Conservation (phyloP, 345 rosid genomes). For the Adansonia digitata region DNA sequence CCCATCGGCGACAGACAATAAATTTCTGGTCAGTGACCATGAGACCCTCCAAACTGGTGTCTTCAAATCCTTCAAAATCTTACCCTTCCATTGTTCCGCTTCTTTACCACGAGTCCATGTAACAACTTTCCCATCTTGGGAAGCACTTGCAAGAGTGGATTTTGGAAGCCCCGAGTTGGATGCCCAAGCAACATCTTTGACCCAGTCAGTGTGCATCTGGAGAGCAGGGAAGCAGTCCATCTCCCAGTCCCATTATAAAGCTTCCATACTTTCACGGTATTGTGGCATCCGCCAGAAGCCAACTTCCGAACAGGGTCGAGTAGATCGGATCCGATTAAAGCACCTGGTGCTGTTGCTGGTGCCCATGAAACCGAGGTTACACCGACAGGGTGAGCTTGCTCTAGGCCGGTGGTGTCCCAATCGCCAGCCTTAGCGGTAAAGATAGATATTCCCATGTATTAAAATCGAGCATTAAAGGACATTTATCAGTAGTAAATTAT, state of each 20-base stretch:
- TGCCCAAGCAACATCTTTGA: constrained; percentile 66
- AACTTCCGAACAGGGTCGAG: constrained; percentile 49
- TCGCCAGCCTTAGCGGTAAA: constrained; percentile 49
- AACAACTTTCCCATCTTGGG: constrained; percentile 58
- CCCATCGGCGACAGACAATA: constrained; percentile 55
- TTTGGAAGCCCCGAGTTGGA: constrained; percentile 60
- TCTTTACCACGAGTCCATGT: constrained; percentile 52
- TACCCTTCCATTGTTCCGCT: constrained; percentile 61
- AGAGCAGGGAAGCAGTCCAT: constrained; percentile 60
- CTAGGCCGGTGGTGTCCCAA: constrained; percentile 53
- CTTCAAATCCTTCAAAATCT: too few relatives aligned
- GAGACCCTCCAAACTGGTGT: constrained; percentile 56
- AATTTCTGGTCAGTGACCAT: constrained; percentile 57
- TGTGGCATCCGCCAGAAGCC: constrained; percentile 58
- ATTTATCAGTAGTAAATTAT: too few relatives aligned
- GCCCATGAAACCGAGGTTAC: constrained; percentile 69
- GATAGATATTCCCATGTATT: constrained; percentile 52
- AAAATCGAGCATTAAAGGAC: too few relatives aligned
- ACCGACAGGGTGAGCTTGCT: constrained; percentile 64
- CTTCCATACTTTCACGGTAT: constrained; percentile 58
- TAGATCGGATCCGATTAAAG: constrained; percentile 45
- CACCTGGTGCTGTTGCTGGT: constrained; percentile 49
- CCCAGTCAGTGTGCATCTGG: constrained; percentile 58
- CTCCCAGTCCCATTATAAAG: constrained; percentile 49
- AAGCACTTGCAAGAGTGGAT: constrained; percentile 58